Conservation (phyloP, 371 early-diverging fungal species). For the Mucor plumbeus region DNA sequence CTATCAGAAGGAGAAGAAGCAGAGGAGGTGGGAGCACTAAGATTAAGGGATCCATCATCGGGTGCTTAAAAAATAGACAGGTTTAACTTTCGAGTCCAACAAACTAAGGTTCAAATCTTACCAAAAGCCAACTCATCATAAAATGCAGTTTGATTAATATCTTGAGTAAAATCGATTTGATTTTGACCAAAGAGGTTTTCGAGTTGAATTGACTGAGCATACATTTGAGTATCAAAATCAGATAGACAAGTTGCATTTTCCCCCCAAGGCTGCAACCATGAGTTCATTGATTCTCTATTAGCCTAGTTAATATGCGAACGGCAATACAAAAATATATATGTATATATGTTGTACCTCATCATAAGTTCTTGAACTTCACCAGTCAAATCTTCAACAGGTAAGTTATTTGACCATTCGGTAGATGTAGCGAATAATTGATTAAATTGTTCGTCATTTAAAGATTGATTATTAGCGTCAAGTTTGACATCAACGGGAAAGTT, state of each 20-base stretch:
- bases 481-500: constrained; percentile 9
- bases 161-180: constrained; percentile 26
- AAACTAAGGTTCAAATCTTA: constrained; percentile 17
- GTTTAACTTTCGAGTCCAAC: not conserved
- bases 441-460: constrained; percentile 32
- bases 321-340: constrained; percentile 13
- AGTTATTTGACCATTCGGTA: constrained; percentile 21
- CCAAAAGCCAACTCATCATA: constrained; percentile 57
- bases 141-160: constrained; percentile 25
- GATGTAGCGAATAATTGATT: constrained; percentile 33
- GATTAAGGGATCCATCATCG: constrained; percentile 27
- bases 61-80: constrained; percentile 15
- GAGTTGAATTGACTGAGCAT: constrained; percentile 47
- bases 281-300: constrained; percentile 32
- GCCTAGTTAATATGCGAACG: not conserved
- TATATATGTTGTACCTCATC: constrained; percentile 40
- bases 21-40: constrained; percentile 34
- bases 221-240: constrained; percentile 40
- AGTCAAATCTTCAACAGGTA: constrained; percentile 49
- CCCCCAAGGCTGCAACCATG: constrained; percentile 45
- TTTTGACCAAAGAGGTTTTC: constrained; percentile 48
- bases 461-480: constrained; percentile 1
- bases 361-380: constrained; percentile 50
- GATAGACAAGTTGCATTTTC: constrained; percentile 29
- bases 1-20: constrained; percentile 31